Percentiles rank a stretch among this genome's conserved stretches.
Conservation (phyloP, 2,329 filamentous ascomycete genomes). For the Monilinia laxa region DNA sequence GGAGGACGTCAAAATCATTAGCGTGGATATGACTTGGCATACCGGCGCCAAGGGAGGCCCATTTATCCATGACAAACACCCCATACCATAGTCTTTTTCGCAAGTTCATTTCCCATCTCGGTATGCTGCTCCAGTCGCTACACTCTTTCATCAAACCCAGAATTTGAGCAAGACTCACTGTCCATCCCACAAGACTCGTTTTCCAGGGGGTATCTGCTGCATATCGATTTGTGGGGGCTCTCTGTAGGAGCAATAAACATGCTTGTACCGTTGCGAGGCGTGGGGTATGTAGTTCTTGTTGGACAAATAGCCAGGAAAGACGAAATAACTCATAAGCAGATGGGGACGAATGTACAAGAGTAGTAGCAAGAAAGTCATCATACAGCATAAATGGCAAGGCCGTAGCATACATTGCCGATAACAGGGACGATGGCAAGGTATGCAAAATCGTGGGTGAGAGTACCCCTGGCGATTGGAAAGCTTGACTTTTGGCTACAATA, state of each 20-base stretch:
- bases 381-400: conserved; percentile 47
- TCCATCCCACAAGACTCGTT: conserved; percentile 40
- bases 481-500: conserved; percentile 43
- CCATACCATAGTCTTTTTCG: conserved; percentile 41
- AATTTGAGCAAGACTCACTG: conserved; percentile 40
- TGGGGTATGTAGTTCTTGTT: conserved; percentile 41
- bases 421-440: conserved; percentile 42
- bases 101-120: conserved; percentile 39
- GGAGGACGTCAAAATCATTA: conserved; percentile 40
- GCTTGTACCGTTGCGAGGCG: conserved; percentile 41
- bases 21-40: conserved; percentile 40
- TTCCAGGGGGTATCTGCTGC: conserved; percentile 42
- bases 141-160: conserved; percentile 40
- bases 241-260: conserved; percentile 40
- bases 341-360: conserved; percentile 40
- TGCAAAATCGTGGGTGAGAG: conserved; percentile 39
- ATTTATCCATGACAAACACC: conserved; percentile 41
- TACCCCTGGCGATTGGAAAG: conserved; percentile 33
- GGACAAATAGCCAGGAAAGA: conserved; percentile 39
- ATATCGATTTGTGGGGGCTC: conserved; percentile 40
- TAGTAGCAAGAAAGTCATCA: conserved; percentile 43
- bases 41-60: conserved; percentile 40
- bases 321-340: conserved; percentile 38
- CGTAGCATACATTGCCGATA: conserved; percentile 47
- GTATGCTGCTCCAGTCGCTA: conserved; percentile 38